Percentiles rank a stretch among this genome's conserved stretches.
Conservation (phyloP, 352 stramenopile genomes). For the Aphanomyces astaci region DNA sequence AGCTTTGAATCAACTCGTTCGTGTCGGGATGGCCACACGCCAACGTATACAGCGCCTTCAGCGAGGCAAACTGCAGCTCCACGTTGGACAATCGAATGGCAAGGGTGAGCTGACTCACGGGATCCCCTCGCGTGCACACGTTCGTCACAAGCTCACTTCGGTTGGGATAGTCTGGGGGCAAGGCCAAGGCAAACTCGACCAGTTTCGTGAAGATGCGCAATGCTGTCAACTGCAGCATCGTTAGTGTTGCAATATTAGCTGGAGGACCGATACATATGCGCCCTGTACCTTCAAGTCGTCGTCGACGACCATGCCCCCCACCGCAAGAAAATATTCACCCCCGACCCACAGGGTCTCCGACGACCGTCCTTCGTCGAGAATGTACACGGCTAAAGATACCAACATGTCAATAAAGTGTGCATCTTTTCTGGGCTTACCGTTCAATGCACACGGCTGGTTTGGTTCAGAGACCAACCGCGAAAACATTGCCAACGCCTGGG, state of each 20-base stretch:
- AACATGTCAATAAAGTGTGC: background rate
- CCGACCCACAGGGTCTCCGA: conserved; percentile 2
- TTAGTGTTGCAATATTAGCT: too few relatives aligned
- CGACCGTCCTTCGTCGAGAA: conserved; percentile 19
- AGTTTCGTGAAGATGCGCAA: conserved; percentile 10
- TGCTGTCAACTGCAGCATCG: background rate
- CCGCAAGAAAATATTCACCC: conserved; percentile 17
- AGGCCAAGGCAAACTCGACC: background rate
- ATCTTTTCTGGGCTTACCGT: background rate
- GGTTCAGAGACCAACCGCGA: background rate
- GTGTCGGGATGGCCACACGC: background rate
- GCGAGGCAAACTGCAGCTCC: conserved; percentile 6
- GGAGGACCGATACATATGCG: too few relatives aligned
- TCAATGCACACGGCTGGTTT: background rate
- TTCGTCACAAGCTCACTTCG: conserved; percentile 2
- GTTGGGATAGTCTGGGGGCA: background rate
- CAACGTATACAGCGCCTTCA: background rate
- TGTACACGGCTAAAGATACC: conserved; percentile 8
- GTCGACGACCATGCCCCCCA: background rate
- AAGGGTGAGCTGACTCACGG: background rate
- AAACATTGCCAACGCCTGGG: conserved; percentile 20
- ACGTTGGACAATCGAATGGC: background rate
- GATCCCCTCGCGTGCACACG: conserved; percentile 1
- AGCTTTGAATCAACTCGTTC: background rate
- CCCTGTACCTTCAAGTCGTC: conserved; percentile 20